Base-by-base conservation (phyloP, 2,329 filamentous ascomycete genomes). In the Trichoderma asperellum region DNA sequence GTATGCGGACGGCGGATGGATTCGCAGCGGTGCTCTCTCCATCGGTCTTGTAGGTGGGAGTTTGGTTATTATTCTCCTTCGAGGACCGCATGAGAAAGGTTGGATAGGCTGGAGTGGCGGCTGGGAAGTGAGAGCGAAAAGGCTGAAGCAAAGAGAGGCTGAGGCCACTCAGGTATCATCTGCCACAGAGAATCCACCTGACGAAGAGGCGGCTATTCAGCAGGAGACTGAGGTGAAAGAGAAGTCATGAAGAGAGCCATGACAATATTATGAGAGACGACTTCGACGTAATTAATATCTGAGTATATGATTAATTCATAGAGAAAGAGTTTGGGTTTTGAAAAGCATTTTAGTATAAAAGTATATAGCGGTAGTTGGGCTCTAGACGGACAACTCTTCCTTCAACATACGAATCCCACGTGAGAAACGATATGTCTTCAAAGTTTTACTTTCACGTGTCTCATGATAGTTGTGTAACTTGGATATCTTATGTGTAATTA, bases 1-100 rank as follows among this genome's bases (percentile, higher is more conserved):
- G 1, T 87, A 86, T 68, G 84, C 84, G 0, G 74, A 80, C 35
- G 85, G 85, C 1, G 85, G 85, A 0, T 87, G 85, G 85, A 79
- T 75, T 8, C 82, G 79, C 71, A 86, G 84, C 67, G 82, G 83
- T 0, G 79, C 78, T 8, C 80, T 72, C 29, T 75, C 76, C 68
- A 78, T 78, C 55, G 77, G 72, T 2, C 73, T 78, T 63, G 72
- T 75, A 11, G 73, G 70, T 0, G 64, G 67, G 8, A 73, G 75
- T 2, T 72, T 78, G 8, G 7, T 76, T 10, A 52, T 77, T 2
- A 83, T 75, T 16, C 35, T 79, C 4, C 64, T 70, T 8, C 73
- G 76, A 68, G 77, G 77, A 0, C 77, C 77, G 0, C 72, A 74
- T 40, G 77, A 78, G 66, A 74, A 68, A 2, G 74, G 77, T 1